Evolutionary conservation across 1,284 basidiomycete genomes (phyloP).

Genomic region (Trichosporon asahii): DNA sequence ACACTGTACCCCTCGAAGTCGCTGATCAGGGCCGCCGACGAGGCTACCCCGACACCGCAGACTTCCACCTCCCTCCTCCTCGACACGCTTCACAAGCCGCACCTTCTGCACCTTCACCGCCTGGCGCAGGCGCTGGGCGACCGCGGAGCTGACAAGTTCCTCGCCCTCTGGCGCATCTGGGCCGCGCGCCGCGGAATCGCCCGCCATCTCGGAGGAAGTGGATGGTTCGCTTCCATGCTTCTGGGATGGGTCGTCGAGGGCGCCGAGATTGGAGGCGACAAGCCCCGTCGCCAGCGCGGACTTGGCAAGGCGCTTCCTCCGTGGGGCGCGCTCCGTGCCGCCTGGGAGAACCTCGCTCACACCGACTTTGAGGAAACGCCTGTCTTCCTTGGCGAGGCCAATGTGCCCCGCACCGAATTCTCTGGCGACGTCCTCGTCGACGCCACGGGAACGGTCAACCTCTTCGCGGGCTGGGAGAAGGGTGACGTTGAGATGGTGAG

Average conservation of each 20-base stretch:
- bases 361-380: conserved; percentile 65
- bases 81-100: conserved; percentile 62
- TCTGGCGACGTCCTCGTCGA: conserved; percentile 66
- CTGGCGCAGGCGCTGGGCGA: conserved; percentile 65
- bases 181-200: conserved; percentile 77
- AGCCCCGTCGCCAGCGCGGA: conserved; percentile 41
- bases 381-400: conserved; percentile 59
- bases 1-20: conserved; percentile 71
- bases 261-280: conserved; percentile 56
- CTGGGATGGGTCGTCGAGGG: conserved; percentile 70
- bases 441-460: conserved; percentile 71
- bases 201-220: conserved; percentile 59
- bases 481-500: conserved; percentile 53
- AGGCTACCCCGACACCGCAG: conserved; percentile 54
- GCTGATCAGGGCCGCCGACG: conserved; percentile 58
- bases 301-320: conserved; percentile 56
- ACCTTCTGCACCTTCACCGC: conserved; percentile 67
- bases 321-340: conserved; percentile 47
- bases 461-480: conserved; percentile 71
- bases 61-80: conserved; percentile 77
- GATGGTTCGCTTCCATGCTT: conserved; percentile 67
- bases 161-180: conserved; percentile 82
- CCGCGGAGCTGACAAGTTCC: conserved; percentile 59
- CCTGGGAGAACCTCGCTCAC: conserved; percentile 57
- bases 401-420: conserved; percentile 47